Conservation (phyloP, 805 yeast genomes). For the Aciculoconidium aculeatum region DNA sequence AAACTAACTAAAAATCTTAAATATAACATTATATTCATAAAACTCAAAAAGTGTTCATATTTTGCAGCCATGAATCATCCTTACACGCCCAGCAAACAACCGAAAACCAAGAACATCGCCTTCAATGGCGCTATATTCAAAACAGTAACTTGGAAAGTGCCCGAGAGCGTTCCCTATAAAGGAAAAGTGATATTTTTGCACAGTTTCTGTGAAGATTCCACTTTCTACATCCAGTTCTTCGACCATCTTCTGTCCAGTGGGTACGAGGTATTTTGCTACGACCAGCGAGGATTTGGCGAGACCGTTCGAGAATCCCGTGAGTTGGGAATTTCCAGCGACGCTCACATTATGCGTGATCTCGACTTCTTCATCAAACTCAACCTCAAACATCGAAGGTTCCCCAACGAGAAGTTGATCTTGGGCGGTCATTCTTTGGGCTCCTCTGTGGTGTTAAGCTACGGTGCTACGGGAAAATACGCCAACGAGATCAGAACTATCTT, state of each 20-base stretch:
- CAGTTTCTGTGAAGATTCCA: no score
- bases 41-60: no score
- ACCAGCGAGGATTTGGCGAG: constrained; percentile 70
- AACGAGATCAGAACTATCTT: constrained; percentile 42
- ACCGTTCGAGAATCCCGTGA: no score
- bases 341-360: constrained; percentile 50
- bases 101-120: no score
- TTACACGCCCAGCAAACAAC: no score
- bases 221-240: constrained; percentile 50
- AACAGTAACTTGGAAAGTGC: constrained; percentile 36
- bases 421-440: constrained; percentile 83
- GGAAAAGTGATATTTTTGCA: constrained; percentile 60
- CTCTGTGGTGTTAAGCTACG: constrained; percentile 59
- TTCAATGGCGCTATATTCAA: constrained; percentile 35
- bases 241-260: constrained; percentile 49
- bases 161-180: constrained; percentile 25
- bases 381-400: constrained; percentile 24
- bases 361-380: constrained; percentile 47
- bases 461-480: constrained; percentile 45
- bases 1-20: no score
- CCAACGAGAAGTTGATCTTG: constrained; percentile 39
- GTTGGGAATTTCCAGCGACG: constrained; percentile 59
- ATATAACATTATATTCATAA: no score
- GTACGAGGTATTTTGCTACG: constrained; percentile 61
- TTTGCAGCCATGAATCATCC: no score